Base-by-base conservation (phyloP, 495 filamentous ascomycete species). In the Talaromyces nanjingensis region DNA sequence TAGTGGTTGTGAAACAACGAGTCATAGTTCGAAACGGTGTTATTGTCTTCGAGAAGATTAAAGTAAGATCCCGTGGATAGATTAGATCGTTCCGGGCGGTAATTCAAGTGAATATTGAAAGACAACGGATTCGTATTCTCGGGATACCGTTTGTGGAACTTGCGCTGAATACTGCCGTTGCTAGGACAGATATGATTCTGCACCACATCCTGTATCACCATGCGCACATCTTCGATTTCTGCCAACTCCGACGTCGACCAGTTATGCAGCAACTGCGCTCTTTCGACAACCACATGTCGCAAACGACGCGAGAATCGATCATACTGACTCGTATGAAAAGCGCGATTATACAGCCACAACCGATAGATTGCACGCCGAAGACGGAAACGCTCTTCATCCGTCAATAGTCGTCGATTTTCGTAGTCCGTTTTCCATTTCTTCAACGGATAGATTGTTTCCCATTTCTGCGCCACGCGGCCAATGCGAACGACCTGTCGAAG, bases 311-410 rank as follows among this genome's bases (percentile, higher is more conserved):
- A 70, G 34, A 78, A 74, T 14, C 85, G 81, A 25, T 81, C 69
- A 65, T 82, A 75, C 29, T 67, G 59, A 14, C 66, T 69, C 57
- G 73, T 82, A 67, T 87, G 83, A 70, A 87, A 87, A 18, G 85
- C 86, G 16, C 74, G 76, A 52, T 76, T 69, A 68, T 84, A 88
- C 12, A 86, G 76, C 89, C 89, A 91, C 71, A 89, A 81, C 1
- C 84, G 79, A 68, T 89, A 92, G 62, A 92, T 70, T 1, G 86
- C 89, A 49, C 81, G 80, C 5, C 90, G 84, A n/a, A 92, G 64
- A 5, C 83, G 79, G 25, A 77, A 74, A 20, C 82, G 77, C 70
- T 92, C 91, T 12, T 78, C 63, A 2, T 65, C 57, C 0, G 70
- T 81, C 9, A 93, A 77, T 4, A 84, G 78, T 12, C 91, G 87